A percentile compares a stretch with the other conserved stretches of the same genome.
Conservation (phyloP, 2,329 filamentous ascomycete species). For the Sporothrix sp. region DNA sequence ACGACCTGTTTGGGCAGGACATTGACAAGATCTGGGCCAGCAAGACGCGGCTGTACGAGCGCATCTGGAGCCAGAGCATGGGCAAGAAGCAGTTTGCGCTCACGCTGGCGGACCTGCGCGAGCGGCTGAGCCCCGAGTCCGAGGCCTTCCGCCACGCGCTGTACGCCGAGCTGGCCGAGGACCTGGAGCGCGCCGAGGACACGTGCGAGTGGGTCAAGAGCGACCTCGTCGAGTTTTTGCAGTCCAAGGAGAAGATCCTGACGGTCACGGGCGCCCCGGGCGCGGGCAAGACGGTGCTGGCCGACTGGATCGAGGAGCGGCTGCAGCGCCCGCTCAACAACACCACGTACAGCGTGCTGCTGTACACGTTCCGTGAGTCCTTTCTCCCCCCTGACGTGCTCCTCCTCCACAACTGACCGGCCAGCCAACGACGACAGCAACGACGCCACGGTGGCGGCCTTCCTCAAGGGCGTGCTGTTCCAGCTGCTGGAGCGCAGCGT, state of each 20-base stretch:
- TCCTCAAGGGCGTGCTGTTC: conserved; percentile 29
- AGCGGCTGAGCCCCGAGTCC: conserved; percentile 23
- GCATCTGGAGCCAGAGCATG: conserved; percentile 29
- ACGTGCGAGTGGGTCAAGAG: conserved; percentile 32
- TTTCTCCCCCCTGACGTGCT: not conserved
- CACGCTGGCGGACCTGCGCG: conserved; percentile 24
- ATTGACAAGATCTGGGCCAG: conserved; percentile 27
- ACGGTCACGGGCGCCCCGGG: conserved; percentile 55
- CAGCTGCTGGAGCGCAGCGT: conserved; percentile 31
- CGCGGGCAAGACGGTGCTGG: conserved; percentile 84
- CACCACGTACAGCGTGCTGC: conserved; percentile 27
- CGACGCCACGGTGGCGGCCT: conserved; percentile 24
- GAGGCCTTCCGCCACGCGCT: conserved; percentile 21
- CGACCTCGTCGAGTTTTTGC: conserved; percentile 27
- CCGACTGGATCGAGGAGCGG: conserved; percentile 37
- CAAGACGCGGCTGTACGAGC: conserved; percentile 26
- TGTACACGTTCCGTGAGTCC: conserved; percentile 29
- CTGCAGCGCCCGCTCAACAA: conserved; percentile 29
- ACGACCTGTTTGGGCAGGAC: conserved; percentile 27
- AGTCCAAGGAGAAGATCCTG: conserved; percentile 26
- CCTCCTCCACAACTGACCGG: not conserved
- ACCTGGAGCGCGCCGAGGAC: conserved; percentile 29
- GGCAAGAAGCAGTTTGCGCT: conserved; percentile 19
- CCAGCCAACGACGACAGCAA: conserved; percentile 25
- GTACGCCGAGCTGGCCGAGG: conserved; percentile 30